A percentile compares a stretch with the other conserved stretches of the same genome.
These are phyloP conservation scores for Wickerhamiella sergipiensis DNA, from an alignment of 805 yeast species.

Conservation along the genomic window DNA sequence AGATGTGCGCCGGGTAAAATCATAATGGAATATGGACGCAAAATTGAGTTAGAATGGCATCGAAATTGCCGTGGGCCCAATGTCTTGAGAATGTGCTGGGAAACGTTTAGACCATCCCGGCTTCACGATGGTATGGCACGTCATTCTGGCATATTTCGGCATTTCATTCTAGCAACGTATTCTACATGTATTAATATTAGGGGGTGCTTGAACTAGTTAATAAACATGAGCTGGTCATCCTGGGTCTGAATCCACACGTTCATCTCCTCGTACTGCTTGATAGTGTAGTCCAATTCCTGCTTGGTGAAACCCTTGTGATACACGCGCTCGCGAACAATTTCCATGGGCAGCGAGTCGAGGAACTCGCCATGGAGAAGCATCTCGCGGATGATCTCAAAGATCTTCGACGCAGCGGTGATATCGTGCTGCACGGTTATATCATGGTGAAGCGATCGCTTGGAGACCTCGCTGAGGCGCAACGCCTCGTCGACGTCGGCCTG, in stretches of 20 bases:
- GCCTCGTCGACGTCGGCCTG: conserved; percentile 92
- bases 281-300: conserved; percentile 60
- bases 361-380: conserved; percentile 21
- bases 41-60: too few species aligned
- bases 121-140: too few species aligned
- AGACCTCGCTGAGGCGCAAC: conserved; percentile 66
- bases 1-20: too few species aligned
- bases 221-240: conserved; percentile 36
- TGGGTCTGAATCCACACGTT: conserved; percentile 68
- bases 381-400: conserved; percentile 56
- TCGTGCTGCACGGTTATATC: conserved; percentile 37
- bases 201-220: conserved; percentile 1
- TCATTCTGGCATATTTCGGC: too few species aligned
- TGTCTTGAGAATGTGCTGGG: too few species aligned
- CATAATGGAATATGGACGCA: too few species aligned
- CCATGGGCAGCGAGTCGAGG: conserved; percentile 32
- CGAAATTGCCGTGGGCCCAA: too few species aligned
- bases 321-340: conserved; percentile 44
- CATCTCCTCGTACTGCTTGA: conserved; percentile 56
- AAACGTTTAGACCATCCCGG: too few species aligned
- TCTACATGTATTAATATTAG: background rate
- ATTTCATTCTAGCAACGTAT: too few species aligned
- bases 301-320: conserved; percentile 75
- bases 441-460: conserved; percentile 64
- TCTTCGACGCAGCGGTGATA: conserved; percentile 49